Conservation (phyloP, 441 rosid species). For the Croton setiger region DNA sequence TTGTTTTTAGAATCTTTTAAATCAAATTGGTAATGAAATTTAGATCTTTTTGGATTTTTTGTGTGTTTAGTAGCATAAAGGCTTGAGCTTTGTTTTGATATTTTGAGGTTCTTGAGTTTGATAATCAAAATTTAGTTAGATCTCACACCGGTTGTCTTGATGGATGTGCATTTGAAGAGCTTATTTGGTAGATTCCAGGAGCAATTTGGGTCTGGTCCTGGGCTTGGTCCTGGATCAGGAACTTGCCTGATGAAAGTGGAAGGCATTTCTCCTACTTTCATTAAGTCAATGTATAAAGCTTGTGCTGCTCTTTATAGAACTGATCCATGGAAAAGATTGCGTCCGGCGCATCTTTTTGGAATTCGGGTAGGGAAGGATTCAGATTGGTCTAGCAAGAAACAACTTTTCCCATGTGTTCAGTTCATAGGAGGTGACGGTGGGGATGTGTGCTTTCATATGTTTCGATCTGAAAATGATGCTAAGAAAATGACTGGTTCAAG, state of each 20-base stretch:
- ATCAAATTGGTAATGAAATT: background rate
- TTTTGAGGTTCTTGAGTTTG: constrained; percentile 11
- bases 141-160: constrained; percentile 21
- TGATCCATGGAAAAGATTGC: constrained; percentile 68
- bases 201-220: constrained; percentile 78
- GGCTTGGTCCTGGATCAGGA: constrained; percentile 83
- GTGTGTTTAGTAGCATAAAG: constrained; percentile 4
- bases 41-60: background rate
- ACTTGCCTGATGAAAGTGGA: constrained; percentile 56
- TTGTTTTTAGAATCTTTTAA: background rate
- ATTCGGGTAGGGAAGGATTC: constrained; percentile 64
- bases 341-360: constrained; percentile 56
- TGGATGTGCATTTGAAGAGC: constrained; percentile 76
- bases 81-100: constrained; percentile 8
- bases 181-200: constrained; percentile 62
- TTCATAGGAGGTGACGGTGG: constrained; percentile 79
- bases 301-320: constrained; percentile 68
- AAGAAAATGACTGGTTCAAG: constrained; percentile 56
- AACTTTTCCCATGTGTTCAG: constrained; percentile 59
- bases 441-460: constrained; percentile 57
- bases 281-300: constrained; percentile 48
- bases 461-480: constrained; percentile 50
- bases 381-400: constrained; percentile 67
- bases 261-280: constrained; percentile 52
- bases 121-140: constrained; percentile 15